Evolutionary conservation across 108 stramenopile species (phyloP), one percentile per base, ranked within the genome.

Genomic region (Fragilaria crotonensis): DNA sequence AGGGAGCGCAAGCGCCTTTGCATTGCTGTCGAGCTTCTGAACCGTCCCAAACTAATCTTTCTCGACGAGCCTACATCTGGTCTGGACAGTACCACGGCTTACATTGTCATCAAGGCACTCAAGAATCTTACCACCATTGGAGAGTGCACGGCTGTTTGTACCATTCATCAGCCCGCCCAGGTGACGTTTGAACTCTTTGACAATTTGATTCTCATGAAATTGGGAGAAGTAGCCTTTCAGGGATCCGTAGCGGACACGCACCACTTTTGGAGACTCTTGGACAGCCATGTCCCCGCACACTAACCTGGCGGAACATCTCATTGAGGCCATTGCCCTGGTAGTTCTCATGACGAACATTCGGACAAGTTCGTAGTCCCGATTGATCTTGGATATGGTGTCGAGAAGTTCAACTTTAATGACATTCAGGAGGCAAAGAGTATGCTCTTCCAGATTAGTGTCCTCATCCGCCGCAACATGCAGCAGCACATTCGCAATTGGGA

Each of bases 101-200:
- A n/a, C n/a, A n/a, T n/a, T n/a, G n/a, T 84, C 5, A 67, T 76
- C 22, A 21, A 55, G 14, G 77, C 68, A 33, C 64, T 87, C 2
- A 66, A 78, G 23, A 31, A 56, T 32, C 31, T 84, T 22, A 61
- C 72, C 18, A 48, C 45, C 17, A 19, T 54, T 4, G 59, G 64
- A 17, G 0, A 70, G 60, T 67, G 78, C 75, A 47, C 83, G 0
- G 67, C 84, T 52, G 77, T 58, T 4, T 60, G 67, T 17, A 70
- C 83, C 2, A 51, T 87, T 19, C 86, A 87, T 52, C 82, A 84
- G 55, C 86, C 86, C 2, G 33, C 76, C 5, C 60, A 52, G 18
- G 69, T 64, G 4, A 80, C 80, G 26, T 84, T 81, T 64, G 51
- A 69, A 7, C 26, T 68, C 30, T 57, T 83, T 52, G 78, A 87